Percentiles rank a stretch among this genome's conserved stretches.
Conservation (phyloP, 2,329 filamentous ascomycete genomes). For the Dactylellina parvicollis region DNA sequence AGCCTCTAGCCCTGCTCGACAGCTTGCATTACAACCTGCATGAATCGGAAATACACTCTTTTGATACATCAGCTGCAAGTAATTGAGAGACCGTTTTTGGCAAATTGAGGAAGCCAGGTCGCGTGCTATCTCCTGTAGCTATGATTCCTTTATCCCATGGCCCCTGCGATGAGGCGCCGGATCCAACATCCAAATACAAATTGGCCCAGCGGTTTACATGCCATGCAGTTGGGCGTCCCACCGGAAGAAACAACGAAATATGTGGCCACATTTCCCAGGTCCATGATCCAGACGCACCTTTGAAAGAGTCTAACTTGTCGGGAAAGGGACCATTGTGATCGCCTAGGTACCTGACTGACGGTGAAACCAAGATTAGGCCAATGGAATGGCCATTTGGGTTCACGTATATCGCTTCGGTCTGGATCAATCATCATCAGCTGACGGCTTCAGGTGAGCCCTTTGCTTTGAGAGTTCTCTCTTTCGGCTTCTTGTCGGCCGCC, state of each 20-base stretch:
- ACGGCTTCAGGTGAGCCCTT: constrained; percentile 24
- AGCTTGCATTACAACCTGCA: neutral
- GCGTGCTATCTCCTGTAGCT: neutral
- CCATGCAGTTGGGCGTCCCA: neutral
- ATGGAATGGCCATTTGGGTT: constrained; percentile 18
- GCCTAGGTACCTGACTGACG: too few species aligned
- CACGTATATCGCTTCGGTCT: constrained; percentile 9
- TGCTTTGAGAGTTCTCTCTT: neutral
- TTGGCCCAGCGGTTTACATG: neutral
- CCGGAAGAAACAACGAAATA: too few species aligned
- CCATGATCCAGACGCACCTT: too few species aligned
- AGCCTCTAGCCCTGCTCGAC: neutral
- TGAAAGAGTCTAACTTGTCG: too few species aligned
- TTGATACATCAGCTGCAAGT: too few species aligned
- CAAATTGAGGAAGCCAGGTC: neutral
- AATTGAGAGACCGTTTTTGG: neutral
- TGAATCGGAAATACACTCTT: neutral
- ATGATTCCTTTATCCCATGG: neutral
- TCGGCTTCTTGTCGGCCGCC: constrained; percentile 14
- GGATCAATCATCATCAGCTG: constrained; percentile 25
- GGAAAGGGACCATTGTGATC: too few species aligned
- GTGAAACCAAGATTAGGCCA: neutral
- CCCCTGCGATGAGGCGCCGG: neutral
- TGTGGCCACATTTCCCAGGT: neutral
- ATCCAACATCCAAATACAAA: neutral